phyloP scores from a whole-genome alignment of 495 filamentous ascomycete species.

The Aspergillus sparsus region DNA sequence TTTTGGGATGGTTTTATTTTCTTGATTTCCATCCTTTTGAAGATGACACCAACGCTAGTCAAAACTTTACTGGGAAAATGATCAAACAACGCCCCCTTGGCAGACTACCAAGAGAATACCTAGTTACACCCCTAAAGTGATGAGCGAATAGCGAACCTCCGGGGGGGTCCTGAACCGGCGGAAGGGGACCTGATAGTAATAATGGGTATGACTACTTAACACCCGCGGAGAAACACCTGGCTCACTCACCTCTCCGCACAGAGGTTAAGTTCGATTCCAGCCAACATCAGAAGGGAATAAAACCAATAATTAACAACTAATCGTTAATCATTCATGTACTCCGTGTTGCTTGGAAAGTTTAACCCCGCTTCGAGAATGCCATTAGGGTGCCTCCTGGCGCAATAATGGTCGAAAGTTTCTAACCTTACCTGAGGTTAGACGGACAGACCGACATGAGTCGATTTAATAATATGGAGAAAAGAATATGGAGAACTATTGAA shows the following conservation, averaged over 20 bases:
- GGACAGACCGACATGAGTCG: too few species aligned
- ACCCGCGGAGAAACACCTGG: not conserved
- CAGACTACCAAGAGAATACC: not conserved
- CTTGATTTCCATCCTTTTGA: not conserved
- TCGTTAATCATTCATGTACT: not conserved
- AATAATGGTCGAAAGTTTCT: not conserved
- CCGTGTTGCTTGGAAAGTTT: constrained; percentile 4
- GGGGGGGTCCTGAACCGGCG: not conserved
- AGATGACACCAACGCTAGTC: not conserved
- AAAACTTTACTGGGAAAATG: not conserved
- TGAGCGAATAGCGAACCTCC: not conserved
- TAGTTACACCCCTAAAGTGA: not conserved
- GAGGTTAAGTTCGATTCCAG: not conserved
- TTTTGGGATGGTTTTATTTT: not conserved
- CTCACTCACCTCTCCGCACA: not conserved
- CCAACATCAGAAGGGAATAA: too few species aligned
- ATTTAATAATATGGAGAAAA: too few species aligned
- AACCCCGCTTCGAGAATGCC: constrained; percentile 16
- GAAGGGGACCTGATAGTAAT: not conserved
- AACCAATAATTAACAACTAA: too few species aligned
- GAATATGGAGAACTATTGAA: too few species aligned
- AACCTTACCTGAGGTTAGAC: not conserved
- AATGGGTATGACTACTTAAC: constrained; percentile 1
- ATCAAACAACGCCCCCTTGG: not conserved
- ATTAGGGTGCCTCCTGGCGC: constrained; percentile 2